Percentiles rank a stretch among this genome's conserved stretches.
Evolutionary conservation across 148 eudicot species (phyloP).

Genomic region (Silene conica): DNA sequence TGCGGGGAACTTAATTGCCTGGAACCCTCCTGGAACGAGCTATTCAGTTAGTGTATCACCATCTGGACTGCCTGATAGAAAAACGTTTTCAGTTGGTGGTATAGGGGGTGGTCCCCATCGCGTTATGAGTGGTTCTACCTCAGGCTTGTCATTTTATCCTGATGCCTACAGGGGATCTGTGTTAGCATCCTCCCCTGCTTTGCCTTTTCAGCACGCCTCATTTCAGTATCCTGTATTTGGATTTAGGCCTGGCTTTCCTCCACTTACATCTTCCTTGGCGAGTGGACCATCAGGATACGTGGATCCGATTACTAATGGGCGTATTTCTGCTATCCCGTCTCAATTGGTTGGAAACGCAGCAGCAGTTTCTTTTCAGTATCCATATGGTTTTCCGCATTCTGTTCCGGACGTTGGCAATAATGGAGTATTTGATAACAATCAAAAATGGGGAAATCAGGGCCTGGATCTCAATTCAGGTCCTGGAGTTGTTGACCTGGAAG

Average conservation of each 20-base stretch:
- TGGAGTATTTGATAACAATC: slow-evolving; percentile 37
- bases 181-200: slow-evolving; percentile 70
- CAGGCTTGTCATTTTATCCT: slow-evolving; percentile 40
- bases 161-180: slow-evolving; percentile 62
- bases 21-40: slow-evolving; percentile 52
- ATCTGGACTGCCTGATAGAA: slow-evolving; percentile 56
- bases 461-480: slow-evolving; percentile 90
- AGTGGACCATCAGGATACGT: slow-evolving; percentile 52
- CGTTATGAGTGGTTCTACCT: slow-evolving; percentile 40
- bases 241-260: slow-evolving; percentile 53
- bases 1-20: slow-evolving; percentile 42
- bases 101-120: slow-evolving; percentile 50
- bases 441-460: slow-evolving; percentile 57
- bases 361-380: slow-evolving; percentile 53
- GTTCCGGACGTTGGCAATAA: slow-evolving; percentile 42
- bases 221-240: slow-evolving; percentile 71
- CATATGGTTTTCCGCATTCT: slow-evolving; percentile 39
- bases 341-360: slow-evolving; percentile 63
- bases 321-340: slow-evolving; percentile 49
- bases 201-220: slow-evolving; percentile 48
- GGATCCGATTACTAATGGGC: slow-evolving; percentile 54
- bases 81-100: slow-evolving; percentile 42
- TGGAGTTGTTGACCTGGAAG: slow-evolving; percentile 47
- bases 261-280: slow-evolving; percentile 45
- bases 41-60: slow-evolving; percentile 58